phyloP scores from a whole-genome alignment of 257 asterid genomes.

The Solanum verrucosum region DNA sequence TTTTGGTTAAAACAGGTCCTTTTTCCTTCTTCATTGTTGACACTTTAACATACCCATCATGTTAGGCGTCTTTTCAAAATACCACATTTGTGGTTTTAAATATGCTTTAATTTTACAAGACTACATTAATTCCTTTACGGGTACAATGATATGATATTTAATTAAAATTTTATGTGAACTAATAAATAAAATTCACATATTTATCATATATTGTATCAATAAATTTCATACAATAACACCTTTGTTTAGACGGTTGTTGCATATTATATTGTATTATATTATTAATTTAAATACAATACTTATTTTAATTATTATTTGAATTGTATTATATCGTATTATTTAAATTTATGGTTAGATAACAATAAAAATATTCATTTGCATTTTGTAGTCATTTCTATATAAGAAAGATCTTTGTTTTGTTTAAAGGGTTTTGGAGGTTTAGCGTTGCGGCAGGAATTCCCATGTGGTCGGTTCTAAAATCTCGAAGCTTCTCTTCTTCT shows the following conservation, averaged over 20 bases:
- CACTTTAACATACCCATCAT: background rate
- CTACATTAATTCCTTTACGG: background rate
- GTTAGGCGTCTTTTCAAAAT: background rate
- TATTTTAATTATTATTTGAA: too few relatives aligned
- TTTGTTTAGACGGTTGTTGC: too few relatives aligned
- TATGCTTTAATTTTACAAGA: background rate
- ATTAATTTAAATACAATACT: too few relatives aligned
- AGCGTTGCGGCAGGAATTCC: background rate
- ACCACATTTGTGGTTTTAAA: background rate
- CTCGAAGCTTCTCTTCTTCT: slow-evolving; percentile 28
- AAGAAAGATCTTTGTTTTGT: background rate
- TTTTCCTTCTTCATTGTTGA: background rate
- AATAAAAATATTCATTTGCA: too few relatives aligned
- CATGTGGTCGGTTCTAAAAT: slow-evolving; percentile 52
- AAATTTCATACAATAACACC: too few relatives aligned
- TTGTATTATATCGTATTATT: too few relatives aligned
- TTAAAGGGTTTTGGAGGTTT: background rate
- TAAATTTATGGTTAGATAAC: too few relatives aligned
- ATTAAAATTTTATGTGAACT: too few relatives aligned
- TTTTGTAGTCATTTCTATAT: background rate
- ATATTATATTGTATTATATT: too few relatives aligned
- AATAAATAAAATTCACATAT: too few relatives aligned
- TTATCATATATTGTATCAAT: too few relatives aligned
- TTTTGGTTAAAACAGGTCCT: background rate
- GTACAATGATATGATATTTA: too few relatives aligned